phyloP scores from a whole-genome alignment of 2,329 filamentous ascomycete genomes.

The Thielaviopsis cerberus region DNA sequence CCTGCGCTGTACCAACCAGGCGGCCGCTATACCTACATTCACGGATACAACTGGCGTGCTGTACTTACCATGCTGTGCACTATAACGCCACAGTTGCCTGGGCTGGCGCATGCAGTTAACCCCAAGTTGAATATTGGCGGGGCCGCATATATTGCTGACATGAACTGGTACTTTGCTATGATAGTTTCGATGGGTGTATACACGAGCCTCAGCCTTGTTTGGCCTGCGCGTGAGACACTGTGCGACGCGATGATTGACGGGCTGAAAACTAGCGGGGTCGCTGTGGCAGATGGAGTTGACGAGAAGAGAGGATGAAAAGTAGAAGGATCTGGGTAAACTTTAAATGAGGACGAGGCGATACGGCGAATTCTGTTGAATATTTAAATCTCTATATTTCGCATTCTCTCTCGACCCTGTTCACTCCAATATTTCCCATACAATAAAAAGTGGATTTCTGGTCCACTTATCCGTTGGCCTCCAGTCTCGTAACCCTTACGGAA shows the following conservation, averaged over 20 bases:
- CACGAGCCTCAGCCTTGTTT: not conserved
- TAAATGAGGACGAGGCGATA: no score
- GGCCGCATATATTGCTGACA: constrained; percentile 1
- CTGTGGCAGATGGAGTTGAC: not conserved
- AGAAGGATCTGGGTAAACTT: not conserved
- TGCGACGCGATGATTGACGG: not conserved
- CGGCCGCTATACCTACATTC: constrained; percentile 26
- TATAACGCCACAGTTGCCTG: constrained; percentile 37
- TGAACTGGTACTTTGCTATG: constrained; percentile 2
- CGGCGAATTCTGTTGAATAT: no score
- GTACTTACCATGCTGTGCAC: constrained; percentile 37
- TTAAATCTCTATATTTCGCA: no score
- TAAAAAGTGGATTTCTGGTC: no score
- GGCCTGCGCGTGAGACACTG: not conserved
- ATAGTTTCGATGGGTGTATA: not conserved
- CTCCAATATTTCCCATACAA: no score
- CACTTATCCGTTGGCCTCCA: no score
- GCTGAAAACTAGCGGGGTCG: not conserved
- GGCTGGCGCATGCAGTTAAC: constrained; percentile 28
- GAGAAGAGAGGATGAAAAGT: not conserved
- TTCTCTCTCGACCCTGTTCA: no score
- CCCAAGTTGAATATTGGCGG: constrained; percentile 5
- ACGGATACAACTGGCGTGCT: constrained; percentile 41
- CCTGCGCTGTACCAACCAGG: constrained; percentile 20
- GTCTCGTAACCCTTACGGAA: no score